Conservation (phyloP, 1,284 basidiomycete genomes). For the Cryptococcus sp. region DNA sequence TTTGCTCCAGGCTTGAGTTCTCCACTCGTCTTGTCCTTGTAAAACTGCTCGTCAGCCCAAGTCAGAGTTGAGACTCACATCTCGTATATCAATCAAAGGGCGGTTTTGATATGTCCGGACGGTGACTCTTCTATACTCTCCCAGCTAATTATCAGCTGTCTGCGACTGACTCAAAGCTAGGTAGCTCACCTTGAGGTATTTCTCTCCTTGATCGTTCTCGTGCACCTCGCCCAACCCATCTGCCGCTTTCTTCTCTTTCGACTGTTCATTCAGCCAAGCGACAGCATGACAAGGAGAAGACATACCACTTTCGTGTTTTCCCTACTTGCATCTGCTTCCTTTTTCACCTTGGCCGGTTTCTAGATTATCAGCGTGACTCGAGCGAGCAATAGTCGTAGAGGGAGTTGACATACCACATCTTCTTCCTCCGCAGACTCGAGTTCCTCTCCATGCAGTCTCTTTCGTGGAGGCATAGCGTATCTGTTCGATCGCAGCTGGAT, state of each 20-base stretch:
- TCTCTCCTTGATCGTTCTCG: slow-evolving; percentile 5
- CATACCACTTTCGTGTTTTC: neutral
- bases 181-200: slow-evolving; percentile 9
- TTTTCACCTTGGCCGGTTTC: neutral
- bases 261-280: neutral
- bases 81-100: slow-evolving; percentile 68
- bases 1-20: slow-evolving; percentile 76
- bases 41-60: slow-evolving; percentile 48
- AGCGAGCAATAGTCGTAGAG: neutral
- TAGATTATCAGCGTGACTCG: neutral
- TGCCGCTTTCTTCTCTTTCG: neutral
- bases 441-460: neutral
- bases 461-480: neutral
- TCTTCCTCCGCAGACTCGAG: neutral
- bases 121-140: slow-evolving; percentile 58
- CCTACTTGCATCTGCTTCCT: neutral
- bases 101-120: slow-evolving; percentile 65
- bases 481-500: neutral
- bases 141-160: slow-evolving; percentile 6
- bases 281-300: neutral
- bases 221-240: slow-evolving; percentile 3
- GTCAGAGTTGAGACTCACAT: slow-evolving; percentile 42
- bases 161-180: neutral
- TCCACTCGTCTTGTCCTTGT: slow-evolving; percentile 51
- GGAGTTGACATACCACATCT: neutral